phyloP scores from a whole-genome alignment of 1,139 yeast genomes.

The Zygoascus sp. region DNA sequence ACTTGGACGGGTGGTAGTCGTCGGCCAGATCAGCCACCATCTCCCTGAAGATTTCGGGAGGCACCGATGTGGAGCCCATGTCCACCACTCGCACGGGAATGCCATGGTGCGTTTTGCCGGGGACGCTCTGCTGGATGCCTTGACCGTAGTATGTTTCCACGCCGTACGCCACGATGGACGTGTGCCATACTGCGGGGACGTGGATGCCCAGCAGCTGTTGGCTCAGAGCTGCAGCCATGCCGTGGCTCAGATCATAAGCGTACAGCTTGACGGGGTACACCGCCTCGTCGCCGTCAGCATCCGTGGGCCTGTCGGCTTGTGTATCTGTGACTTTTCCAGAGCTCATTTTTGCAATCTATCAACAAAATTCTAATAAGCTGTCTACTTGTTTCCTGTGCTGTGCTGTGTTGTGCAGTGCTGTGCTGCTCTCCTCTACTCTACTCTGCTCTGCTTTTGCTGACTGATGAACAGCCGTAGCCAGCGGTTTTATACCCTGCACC shows the following conservation, averaged over 20 bases:
- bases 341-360: no score
- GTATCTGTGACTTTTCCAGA: background rate
- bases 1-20: slow-evolving; percentile 46
- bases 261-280: slow-evolving; percentile 47
- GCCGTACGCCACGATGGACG: slow-evolving; percentile 54
- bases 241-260: slow-evolving; percentile 59
- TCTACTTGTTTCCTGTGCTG: no score
- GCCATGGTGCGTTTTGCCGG: slow-evolving; percentile 60
- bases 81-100: slow-evolving; percentile 50
- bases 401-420: no score
- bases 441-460: no score
- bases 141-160: slow-evolving; percentile 57
- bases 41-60: slow-evolving; percentile 50
- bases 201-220: slow-evolving; percentile 33
- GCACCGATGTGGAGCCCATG: slow-evolving; percentile 51
- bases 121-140: slow-evolving; percentile 49
- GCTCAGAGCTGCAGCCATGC: slow-evolving; percentile 37
- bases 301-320: background rate
- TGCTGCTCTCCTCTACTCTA: no score
- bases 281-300: background rate
- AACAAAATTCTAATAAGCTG: no score
- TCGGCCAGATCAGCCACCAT: slow-evolving; percentile 48
- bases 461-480: no score
- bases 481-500: no score
- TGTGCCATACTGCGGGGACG: slow-evolving; percentile 65